Evolutionary conservation across 768 basidiomycete species (phyloP), one percentile per base, ranked within the genome.

Genomic region (Trametes sanguinea): DNA sequence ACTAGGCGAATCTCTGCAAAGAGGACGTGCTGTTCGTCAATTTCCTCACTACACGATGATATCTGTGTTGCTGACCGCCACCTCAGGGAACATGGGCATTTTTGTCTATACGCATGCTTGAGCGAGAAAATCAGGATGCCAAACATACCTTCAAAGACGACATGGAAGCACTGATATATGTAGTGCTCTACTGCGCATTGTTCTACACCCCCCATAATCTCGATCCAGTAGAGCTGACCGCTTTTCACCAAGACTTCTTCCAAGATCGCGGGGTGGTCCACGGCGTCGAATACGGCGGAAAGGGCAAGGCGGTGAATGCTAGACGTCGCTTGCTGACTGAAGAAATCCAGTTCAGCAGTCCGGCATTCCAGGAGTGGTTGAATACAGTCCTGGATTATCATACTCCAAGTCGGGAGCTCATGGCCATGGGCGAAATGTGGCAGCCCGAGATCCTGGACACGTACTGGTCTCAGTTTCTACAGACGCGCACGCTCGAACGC

Each of bases 121-220:
- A 37, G 8, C 48, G 53, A 13, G 39, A 37, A 5, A 5, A 6
- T 10, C 6, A 37, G 10, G 10, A 37, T 10, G 35, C 6, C 35
- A 37, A 37, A 10, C 35, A 37, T 37, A 5, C 10, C 35, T 37
- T 37, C 35, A 37, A 51, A 33, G 45, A 63, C 27, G 62, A 63
- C 32, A 59, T 63, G 57, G 57, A 63, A 32, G 53, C 57, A 4
- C 11, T 63, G 8, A 44, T 54, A 14, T 63, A 54, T 16, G 57
- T 63, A 5, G 62, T 59, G 2, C 47, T 63, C 33, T 59, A 59
- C 47, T 59, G 62, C 37, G 42, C 14, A 0, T 5, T 37, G 35
- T 37, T 37, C 10, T 37, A 37, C 35, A 6, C 10, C 6, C 35
- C 6, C 35, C 35, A 37, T 10, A 10, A 37, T 37, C 10, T 37